Conservation (phyloP, 331 rosid species). For the Malus hybrid region DNA sequence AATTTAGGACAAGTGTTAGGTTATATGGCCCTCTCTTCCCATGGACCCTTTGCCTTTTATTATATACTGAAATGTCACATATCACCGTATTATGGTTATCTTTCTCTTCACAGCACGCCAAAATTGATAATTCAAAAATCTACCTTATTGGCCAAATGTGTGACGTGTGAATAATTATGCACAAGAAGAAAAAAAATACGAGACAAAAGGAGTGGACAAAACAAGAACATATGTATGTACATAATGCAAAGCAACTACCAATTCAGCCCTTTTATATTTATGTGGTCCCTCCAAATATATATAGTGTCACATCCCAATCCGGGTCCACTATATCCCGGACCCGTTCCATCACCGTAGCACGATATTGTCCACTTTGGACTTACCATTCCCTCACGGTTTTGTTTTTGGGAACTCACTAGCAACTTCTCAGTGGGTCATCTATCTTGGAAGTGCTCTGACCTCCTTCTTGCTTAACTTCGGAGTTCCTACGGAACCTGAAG, state of each 20-base stretch:
- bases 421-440: no score
- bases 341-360: no score
- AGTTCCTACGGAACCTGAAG: no score
- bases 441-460: no score
- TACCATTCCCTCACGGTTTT: no score
- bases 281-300: background rate
- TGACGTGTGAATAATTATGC: background rate
- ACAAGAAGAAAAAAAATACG: background rate
- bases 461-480: no score
- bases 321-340: no score
- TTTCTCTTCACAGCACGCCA: conserved; percentile 3
- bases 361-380: no score
- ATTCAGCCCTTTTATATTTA: background rate
- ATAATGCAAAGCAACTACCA: background rate
- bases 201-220: background rate
- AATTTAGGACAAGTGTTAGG: background rate
- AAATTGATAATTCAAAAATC: background rate
- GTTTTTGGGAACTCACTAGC: no score
- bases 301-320: no score
- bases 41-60: background rate
- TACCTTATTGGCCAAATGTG: background rate
- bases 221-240: background rate
- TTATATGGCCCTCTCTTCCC: background rate
- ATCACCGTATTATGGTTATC: background rate
- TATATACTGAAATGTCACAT: background rate